A percentile compares a stretch with the other conserved stretches of the same genome.
These are phyloP conservation scores for Atalantia buxifolia DNA, from an alignment of 345 rosid species.

Conservation along the genomic window DNA sequence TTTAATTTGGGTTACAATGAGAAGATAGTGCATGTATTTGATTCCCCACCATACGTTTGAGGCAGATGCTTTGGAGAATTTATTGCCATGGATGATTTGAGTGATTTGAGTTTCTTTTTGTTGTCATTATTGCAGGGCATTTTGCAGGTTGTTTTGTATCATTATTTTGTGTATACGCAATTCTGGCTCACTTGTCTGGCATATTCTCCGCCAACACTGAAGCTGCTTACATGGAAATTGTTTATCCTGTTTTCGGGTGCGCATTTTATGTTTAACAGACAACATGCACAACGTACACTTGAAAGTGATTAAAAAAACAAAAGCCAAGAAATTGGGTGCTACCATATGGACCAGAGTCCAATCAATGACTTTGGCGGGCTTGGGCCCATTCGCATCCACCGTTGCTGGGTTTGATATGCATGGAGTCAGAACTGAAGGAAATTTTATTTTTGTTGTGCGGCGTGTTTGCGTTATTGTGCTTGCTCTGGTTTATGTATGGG, in stretches of 20 bases:
- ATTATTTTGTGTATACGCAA: conserved; percentile 66
- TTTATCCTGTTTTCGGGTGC: conserved; percentile 95
- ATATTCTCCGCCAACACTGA: conserved; percentile 49
- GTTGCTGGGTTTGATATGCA: not conserved
- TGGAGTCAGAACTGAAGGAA: not conserved
- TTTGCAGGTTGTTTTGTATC: conserved; percentile 89
- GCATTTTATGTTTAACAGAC: not conserved
- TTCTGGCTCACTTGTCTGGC: conserved; percentile 75
- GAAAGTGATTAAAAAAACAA: no score
- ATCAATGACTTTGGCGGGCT: not conserved
- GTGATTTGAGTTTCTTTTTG: not conserved
- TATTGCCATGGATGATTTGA: not conserved
- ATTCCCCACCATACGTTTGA: not conserved
- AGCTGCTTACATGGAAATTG: conserved; percentile 64
- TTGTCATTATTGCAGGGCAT: conserved; percentile 49
- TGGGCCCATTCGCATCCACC: not conserved
- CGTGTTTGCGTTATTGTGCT: conserved; percentile 74
- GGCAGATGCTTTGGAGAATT: not conserved
- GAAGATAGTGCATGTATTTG: not conserved
- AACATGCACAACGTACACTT: no score
- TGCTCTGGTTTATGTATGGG: conserved; percentile 92
- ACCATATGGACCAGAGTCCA: not conserved
- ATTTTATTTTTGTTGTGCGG: conserved; percentile 33
- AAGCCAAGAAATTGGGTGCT: no score
- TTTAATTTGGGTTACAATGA: no score